Evolutionary conservation across 2,329 filamentous ascomycete species (phyloP).

Genomic region (Chaetoscypha palmicola): DNA sequence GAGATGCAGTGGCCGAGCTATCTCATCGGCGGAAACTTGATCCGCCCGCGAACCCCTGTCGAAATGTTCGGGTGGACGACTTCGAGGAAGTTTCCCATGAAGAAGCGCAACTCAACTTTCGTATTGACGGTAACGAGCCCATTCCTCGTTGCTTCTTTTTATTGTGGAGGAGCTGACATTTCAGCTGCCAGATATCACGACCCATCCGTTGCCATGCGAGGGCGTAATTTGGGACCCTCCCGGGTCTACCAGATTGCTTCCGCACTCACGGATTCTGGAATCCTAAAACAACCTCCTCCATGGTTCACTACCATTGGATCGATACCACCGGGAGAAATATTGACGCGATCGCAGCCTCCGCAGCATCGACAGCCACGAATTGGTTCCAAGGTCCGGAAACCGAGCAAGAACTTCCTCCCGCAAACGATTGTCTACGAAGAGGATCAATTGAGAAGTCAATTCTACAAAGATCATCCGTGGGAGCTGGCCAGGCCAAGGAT

Average conservation of each 20-base stretch:
- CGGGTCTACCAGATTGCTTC: constrained; percentile 42
- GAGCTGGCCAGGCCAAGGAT: constrained; percentile 84
- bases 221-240: constrained; percentile 34
- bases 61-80: constrained; percentile 6
- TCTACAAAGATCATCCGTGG: constrained; percentile 95
- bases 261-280: constrained; percentile 37
- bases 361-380: constrained; percentile 35
- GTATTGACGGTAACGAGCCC: too few species aligned
- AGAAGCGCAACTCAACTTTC: neutral
- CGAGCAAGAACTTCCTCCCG: constrained; percentile 74
- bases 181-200: too few species aligned
- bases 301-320: constrained; percentile 30
- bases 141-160: too few species aligned
- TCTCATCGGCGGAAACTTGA: constrained; percentile 2
- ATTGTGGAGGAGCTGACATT: too few species aligned
- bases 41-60: constrained; percentile 6
- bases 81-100: neutral
- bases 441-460: constrained; percentile 70
- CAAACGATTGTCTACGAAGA: constrained; percentile 73
- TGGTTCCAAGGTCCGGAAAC: constrained; percentile 44
- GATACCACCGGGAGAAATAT: constrained; percentile 49
- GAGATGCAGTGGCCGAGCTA: neutral
- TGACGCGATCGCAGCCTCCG: constrained; percentile 46
- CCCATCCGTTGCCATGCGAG: constrained; percentile 26
- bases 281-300: constrained; percentile 32